Conservation (phyloP, 1,284 basidiomycete genomes). For the Cryptococcus depauperatus region DNA sequence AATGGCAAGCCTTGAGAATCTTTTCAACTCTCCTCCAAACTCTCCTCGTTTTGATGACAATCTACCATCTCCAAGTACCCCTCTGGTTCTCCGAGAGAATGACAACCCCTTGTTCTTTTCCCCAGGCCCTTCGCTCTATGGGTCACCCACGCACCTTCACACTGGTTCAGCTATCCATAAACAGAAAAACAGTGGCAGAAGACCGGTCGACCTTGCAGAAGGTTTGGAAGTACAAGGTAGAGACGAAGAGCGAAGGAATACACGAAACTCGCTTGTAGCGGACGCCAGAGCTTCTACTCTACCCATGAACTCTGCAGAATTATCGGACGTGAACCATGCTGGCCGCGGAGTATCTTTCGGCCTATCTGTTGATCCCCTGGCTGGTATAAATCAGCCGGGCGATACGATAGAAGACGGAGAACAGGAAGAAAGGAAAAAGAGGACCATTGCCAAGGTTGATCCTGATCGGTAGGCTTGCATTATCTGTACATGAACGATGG, state of each 20-base stretch:
- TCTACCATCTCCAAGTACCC: background rate
- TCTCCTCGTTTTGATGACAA: slow-evolving; percentile 1
- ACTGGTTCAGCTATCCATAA: background rate
- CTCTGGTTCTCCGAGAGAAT: slow-evolving; percentile 1
- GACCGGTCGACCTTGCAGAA: background rate
- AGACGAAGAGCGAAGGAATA: background rate
- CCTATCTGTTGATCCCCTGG: slow-evolving; percentile 5
- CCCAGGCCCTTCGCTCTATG: slow-evolving; percentile 13
- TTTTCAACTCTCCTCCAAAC: slow-evolving; percentile 30
- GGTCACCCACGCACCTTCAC: background rate
- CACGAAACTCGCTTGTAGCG: background rate
- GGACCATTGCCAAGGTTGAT: slow-evolving; percentile 57
- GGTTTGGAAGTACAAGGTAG: background rate
- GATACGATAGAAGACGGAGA: slow-evolving; percentile 30
- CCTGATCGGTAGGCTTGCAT: slow-evolving; percentile 50
- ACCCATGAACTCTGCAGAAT: too few relatives aligned
- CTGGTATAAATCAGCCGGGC: slow-evolving; percentile 4
- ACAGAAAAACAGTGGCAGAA: background rate
- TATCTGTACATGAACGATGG: background rate
- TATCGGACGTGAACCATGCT: background rate
- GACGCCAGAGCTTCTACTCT: too few relatives aligned
- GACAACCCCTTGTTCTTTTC: slow-evolving; percentile 30
- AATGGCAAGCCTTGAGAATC: slow-evolving; percentile 17
- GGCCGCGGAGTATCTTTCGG: background rate
- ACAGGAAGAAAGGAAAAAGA: slow-evolving; percentile 48